These are phyloP conservation scores for Glonium stellatum DNA, from an alignment of 495 filamentous ascomycete genomes.

Conservation along the genomic window DNA sequence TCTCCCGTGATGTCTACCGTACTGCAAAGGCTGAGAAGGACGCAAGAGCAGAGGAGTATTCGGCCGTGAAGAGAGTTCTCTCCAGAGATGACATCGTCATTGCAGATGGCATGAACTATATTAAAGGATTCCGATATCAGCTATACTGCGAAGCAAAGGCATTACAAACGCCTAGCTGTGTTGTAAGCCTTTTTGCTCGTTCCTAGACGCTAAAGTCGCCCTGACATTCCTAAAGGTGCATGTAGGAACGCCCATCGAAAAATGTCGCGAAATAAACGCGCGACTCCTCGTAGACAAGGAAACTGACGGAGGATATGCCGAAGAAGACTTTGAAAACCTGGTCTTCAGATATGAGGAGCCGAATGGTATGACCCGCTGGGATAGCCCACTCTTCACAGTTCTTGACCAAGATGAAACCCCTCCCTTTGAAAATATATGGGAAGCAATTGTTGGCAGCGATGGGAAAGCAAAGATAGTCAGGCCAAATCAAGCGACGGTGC, in stretches of 20 bases:
- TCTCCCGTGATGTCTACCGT: slow-evolving; percentile 58
- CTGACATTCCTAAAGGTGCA: slow-evolving; percentile 51
- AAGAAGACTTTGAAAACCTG: slow-evolving; percentile 77
- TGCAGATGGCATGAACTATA: slow-evolving; percentile 88
- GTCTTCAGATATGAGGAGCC: slow-evolving; percentile 96
- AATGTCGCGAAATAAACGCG: slow-evolving; percentile 57
- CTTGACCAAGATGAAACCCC: slow-evolving; percentile 69
- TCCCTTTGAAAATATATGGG: slow-evolving; percentile 69
- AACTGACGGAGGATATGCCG: slow-evolving; percentile 35
- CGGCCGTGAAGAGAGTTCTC: slow-evolving; percentile 76
- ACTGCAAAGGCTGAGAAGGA: slow-evolving; percentile 76
- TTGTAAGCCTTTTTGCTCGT: slow-evolving; percentile 46
- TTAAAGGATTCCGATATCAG: slow-evolving; percentile 96
- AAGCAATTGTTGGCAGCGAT: slow-evolving; percentile 58
- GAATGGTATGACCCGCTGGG: slow-evolving; percentile 90
- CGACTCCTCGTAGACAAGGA: slow-evolving; percentile 29
- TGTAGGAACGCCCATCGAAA: slow-evolving; percentile 67
- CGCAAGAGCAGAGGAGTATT: slow-evolving; percentile 77
- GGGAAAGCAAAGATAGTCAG: slow-evolving; percentile 49
- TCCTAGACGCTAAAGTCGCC: not conserved
- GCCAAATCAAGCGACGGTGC: slow-evolving; percentile 76
- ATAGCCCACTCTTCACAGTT: slow-evolving; percentile 87
- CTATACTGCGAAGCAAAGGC: slow-evolving; percentile 93
- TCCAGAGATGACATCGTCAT: slow-evolving; percentile 77
- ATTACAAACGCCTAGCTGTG: slow-evolving; percentile 69